These are phyloP conservation scores for Spinellus fusiger DNA, from an alignment of 192 early-diverging fungal genomes.

Conservation along the genomic window DNA sequence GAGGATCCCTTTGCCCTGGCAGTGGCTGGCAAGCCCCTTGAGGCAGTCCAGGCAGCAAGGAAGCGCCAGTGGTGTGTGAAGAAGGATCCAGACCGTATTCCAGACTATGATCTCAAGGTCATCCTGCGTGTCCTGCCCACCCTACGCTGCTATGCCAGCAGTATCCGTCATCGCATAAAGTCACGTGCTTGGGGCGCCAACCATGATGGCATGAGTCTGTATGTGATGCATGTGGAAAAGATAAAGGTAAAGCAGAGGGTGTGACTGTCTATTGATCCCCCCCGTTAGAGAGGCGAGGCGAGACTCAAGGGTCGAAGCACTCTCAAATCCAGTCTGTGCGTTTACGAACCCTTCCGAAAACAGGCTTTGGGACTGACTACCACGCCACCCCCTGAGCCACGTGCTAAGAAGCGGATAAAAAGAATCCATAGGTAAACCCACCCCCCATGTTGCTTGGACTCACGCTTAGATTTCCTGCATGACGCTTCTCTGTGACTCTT, in stretches of 20 bases:
- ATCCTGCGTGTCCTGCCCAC: conserved; percentile 67
- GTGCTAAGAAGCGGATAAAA: neutral
- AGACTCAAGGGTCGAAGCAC: conserved; percentile 9
- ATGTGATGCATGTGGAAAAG: conserved; percentile 51
- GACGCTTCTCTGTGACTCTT: too few relatives aligned
- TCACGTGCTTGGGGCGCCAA: conserved; percentile 62
- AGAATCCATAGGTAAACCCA: neutral
- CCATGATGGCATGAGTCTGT: conserved; percentile 73
- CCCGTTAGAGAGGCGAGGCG: conserved; percentile 10
- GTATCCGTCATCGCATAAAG: conserved; percentile 45
- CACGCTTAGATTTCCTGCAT: too few relatives aligned
- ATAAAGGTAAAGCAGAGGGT: conserved; percentile 39
- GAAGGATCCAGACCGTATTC: too few relatives aligned
- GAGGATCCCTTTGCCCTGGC: conserved; percentile 28
- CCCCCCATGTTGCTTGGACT: neutral
- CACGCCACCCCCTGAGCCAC: neutral
- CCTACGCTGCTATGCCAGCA: conserved; percentile 61
- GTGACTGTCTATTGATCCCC: neutral
- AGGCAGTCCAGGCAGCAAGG: neutral
- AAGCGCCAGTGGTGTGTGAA: neutral
- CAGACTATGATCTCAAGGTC: conserved; percentile 62
- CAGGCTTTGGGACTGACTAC: conserved; percentile 1
- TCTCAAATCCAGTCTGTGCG: conserved; percentile 16
- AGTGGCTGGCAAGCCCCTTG: conserved; percentile 16
- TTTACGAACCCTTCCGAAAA: conserved; percentile 8